Base-by-base conservation (phyloP, 805 yeast species). In the Scheffersomyces coipomensis region DNA sequence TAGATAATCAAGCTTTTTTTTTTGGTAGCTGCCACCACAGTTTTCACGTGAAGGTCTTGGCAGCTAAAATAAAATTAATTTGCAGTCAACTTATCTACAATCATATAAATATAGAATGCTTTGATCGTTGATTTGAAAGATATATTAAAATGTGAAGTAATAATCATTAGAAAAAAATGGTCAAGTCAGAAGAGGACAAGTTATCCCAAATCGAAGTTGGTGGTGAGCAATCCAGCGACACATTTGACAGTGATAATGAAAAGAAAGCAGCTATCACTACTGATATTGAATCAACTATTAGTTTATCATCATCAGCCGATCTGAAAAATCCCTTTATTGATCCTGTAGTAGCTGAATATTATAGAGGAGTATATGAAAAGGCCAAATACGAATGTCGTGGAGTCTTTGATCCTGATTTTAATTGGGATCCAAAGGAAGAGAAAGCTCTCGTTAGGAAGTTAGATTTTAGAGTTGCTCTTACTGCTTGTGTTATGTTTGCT, bases 401-500 rank as follows among this genome's bases (percentile, higher is more conserved):
- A 26, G 64, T 64, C 13, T 75, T 82, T 49, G 86, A 83, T 51
- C 83, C 85, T 0, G 63, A 66, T 1, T 68, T 79, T 29, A 64
- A 67, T 9, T 81, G 86, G 86, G 64, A 76, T 0, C 47, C 45
- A 2, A 61, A 68, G 33, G 84, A 79, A 47, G 85, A 81, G 43
- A 62, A 57, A 23, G 61, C 55, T 27, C 51, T 81, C 7, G 53
- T 72, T 11, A 52, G 76, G 54, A 79, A 77, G 49, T 64, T 77
- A 31, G 86, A 82, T 45, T 68, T 67, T 62, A 61, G 71, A 31
- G 83, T 81, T 18, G 64, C 79, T 3, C 55, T 77, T 23, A 68
- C 81, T 68, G 83, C 84, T 0, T 76, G 78, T 42, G 47, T 81
- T 40, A 71, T 79, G 78, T 80, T 80, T 53, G 60, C 75, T 32